Evolutionary conservation across 2,329 filamentous ascomycete species (phyloP).

Genomic region (Calycina herbarum): DNA sequence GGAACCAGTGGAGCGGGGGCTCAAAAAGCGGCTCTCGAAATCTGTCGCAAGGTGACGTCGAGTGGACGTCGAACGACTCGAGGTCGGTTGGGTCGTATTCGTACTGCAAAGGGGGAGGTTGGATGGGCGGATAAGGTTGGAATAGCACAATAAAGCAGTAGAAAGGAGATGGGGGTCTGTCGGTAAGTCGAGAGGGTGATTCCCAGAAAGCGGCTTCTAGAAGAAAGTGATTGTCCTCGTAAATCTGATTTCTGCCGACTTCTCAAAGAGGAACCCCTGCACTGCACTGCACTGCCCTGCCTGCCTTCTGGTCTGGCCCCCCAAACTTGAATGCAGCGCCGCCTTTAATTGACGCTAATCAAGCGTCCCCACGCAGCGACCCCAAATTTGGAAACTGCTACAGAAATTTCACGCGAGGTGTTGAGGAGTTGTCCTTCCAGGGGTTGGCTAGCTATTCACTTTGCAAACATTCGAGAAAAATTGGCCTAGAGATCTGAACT

Average conservation of each 20-base stretch:
- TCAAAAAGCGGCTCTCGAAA: conserved; percentile 11
- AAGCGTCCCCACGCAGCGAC: too few relatives aligned
- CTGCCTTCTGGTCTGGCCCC: too few relatives aligned
- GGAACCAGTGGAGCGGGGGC: background rate
- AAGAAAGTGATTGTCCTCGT: background rate
- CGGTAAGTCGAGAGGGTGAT: background rate
- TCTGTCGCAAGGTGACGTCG: background rate
- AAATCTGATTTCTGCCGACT: background rate
- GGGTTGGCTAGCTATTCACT: background rate
- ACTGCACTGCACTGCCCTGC: too few relatives aligned
- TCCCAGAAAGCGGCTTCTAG: background rate
- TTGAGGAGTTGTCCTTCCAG: background rate
- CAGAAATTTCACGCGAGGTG: background rate
- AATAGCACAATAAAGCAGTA: background rate
- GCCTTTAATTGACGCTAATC: too few relatives aligned
- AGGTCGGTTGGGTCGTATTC: background rate
- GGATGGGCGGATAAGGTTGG: background rate
- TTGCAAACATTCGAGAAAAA: background rate
- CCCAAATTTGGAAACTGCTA: too few relatives aligned
- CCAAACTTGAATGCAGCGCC: too few relatives aligned
- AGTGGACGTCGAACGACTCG: background rate
- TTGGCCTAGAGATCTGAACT: too few relatives aligned
- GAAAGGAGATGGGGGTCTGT: background rate
- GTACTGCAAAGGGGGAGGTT: background rate
- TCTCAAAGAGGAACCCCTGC: too few relatives aligned